Evolutionary conservation across 495 filamentous ascomycete genomes (phyloP).

Genomic region (Parmelia sp.): DNA sequence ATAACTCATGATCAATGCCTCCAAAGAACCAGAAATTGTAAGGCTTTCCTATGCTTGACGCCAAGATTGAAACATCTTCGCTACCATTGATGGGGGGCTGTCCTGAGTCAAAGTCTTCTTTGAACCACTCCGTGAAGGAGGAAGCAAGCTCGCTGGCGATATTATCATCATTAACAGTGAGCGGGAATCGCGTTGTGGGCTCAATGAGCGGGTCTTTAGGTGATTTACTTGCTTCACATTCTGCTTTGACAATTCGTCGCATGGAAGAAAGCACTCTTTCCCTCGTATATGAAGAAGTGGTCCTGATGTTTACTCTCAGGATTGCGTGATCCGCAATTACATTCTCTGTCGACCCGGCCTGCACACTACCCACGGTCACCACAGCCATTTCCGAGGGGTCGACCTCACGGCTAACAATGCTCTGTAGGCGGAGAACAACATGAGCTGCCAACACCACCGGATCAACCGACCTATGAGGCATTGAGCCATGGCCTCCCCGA

Average conservation of each 20-base stretch:
- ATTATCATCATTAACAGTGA: constrained; percentile 37
- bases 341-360: constrained; percentile 49
- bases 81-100: constrained; percentile 36
- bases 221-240: constrained; percentile 43
- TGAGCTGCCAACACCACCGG: constrained; percentile 45
- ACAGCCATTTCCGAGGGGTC: constrained; percentile 44
- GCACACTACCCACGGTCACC: constrained; percentile 46
- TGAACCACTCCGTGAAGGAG: constrained; percentile 38
- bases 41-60: constrained; percentile 34
- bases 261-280: constrained; percentile 38
- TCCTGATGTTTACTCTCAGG: constrained; percentile 43
- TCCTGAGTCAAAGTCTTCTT: constrained; percentile 36
- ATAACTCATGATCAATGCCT: constrained; percentile 37
- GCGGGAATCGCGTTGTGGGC: constrained; percentile 41
- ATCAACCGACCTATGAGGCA: constrained; percentile 47
- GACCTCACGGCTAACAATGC: constrained; percentile 46
- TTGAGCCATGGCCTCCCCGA: constrained; percentile 46
- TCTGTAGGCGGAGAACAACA: constrained; percentile 45
- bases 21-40: constrained; percentile 45
- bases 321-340: constrained; percentile 45
- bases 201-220: constrained; percentile 41
- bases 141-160: constrained; percentile 30
- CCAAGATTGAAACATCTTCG: constrained; percentile 45
- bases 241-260: constrained; percentile 45
- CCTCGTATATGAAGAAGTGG: constrained; percentile 37